Conservation (phyloP, 352 stramenopile species). For the Paralagenidium karlingii region DNA sequence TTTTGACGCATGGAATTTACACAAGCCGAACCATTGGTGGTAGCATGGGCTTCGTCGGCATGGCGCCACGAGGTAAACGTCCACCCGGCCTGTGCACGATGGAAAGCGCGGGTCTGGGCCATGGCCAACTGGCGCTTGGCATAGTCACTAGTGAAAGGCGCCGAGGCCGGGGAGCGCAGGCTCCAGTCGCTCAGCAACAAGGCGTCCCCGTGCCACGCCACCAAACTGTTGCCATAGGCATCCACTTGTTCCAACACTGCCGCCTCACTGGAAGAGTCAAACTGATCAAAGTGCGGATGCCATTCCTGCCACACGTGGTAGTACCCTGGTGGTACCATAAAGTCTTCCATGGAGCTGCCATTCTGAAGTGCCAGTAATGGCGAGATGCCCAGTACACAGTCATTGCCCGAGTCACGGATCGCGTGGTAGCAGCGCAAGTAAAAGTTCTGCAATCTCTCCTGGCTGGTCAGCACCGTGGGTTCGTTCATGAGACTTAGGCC, state of each 20-base stretch:
- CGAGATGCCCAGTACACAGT: conserved; percentile 9
- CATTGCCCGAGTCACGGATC: conserved; percentile 2
- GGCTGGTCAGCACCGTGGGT: conserved; percentile 7
- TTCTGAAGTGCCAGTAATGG: conserved; percentile 6
- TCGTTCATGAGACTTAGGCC: conserved; percentile 21
- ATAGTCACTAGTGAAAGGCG: conserved; percentile 15
- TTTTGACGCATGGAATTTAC: conserved; percentile 18
- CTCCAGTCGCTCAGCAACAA: conserved; percentile 20
- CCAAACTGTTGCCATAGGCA: conserved; percentile 4
- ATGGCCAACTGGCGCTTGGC: conserved; percentile 3
- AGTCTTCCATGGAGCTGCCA: conserved; percentile 5
- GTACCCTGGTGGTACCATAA: conserved; percentile 6
- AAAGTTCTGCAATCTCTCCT: conserved; percentile 6
- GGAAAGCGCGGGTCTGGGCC: conserved; percentile 8
- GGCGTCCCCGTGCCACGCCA: conserved; percentile 12
- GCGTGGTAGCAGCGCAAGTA: conserved; percentile 7
- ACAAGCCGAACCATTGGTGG: conserved; percentile 26
- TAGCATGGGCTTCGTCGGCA: conserved; percentile 14
- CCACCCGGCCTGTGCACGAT: conserved; percentile 17
- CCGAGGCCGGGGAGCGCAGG: conserved; percentile 2
- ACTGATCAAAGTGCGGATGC: conserved; percentile 25
- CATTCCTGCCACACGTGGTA: conserved; percentile 20
- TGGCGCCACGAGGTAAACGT: conserved; percentile 37
- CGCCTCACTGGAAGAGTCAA: conserved; percentile 8
- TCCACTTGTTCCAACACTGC: conserved; percentile 6